Base-by-base conservation (phyloP, 148 eudicot species). In the Oxyria digyna region DNA sequence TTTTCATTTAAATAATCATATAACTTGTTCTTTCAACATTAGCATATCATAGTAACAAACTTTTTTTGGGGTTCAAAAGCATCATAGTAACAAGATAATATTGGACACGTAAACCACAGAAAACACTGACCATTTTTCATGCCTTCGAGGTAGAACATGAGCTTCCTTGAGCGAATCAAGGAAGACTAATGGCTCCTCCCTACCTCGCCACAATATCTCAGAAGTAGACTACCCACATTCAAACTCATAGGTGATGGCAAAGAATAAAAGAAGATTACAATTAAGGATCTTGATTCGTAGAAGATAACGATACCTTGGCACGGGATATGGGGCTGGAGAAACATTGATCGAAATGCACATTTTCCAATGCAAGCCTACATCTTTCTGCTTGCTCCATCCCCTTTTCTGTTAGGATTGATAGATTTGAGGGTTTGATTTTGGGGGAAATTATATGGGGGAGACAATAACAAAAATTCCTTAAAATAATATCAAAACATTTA, bases 321-420 rank as follows among this genome's bases (percentile, higher is more conserved):
- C 94, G 94, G 67, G 86, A 73, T 73, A 88, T 83, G 48, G 94
- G 94, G 79, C 88, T 88, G 17, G 94, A 84, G 75, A 83, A 88
- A 77, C 94, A 88, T 63, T 71, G 74, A 55, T 85, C 94, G 50
- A 88, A 88, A 66, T 80, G 74, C 24, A 83, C 74, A 40, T 83
- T 81, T 72, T 77, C 78, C 48, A 88, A 76, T 68, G 94, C 87
- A 69, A 68, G 73, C 69, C 82, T 78, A 59, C 94, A 88, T 78
- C 79, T 77, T 76, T 82, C 85, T 41, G 94, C 94, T 75, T 87
- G 94, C 42, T 24, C 70, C 26, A 40, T 69, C 76, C 89, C 94
- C 32, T 74, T 83, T 79, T 83, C 85, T 42, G 89, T 81, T 63
- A 87, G 72, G 70, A 83, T 63, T n/a, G 94, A 87, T 6, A 75